Base-by-base conservation (phyloP, 805 yeast genomes). In the Candida nemodendra region DNA sequence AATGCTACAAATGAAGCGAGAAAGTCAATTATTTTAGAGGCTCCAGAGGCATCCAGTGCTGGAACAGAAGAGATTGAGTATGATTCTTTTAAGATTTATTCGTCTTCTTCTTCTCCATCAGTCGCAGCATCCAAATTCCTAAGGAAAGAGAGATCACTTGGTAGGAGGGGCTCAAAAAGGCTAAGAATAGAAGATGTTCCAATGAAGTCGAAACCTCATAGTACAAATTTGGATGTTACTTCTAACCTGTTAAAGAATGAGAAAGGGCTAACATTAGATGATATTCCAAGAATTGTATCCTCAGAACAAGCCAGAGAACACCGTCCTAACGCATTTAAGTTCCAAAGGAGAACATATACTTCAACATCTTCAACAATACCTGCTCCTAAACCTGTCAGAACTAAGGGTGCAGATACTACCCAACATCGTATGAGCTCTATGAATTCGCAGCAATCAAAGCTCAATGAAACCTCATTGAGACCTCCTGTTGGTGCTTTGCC, bases 271-370 rank as follows among this genome's bases (percentile, higher is more conserved):
- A 91, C 97, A 0, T 72, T 93, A 51, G 98, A 93, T 62, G 99
- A 93, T 62, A 93, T 93, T 51, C 96, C 98, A 6, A 74, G 98
- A 48, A 91, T 93, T 56, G 97, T 93, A 6, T 95, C 97, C 2
- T 91, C 95, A 8, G 97, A 93, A 53, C 96, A 91, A 61, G 96
- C 98, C 0, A 71, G 96, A 46, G 96, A 87, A 44, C 83, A 85
- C 54, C 74, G 95, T 41, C 96, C 97, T 2, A 89, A 89, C 61
- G 95, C 96, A 0, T 90, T 84, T 64, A 81, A 84, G 41, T 95
- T 84, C 61, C 90, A 84, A 54, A 79, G 78, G 31, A 49, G 64
- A 36, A 42, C 52, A 18, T 56, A 51, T 33, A 48, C 58, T 17
- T 48, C 57, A 1, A 42, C 57, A 45, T 69, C 42, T 45, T 69